Evolutionary conservation across 768 basidiomycete species (phyloP).

Genomic region (Leucocoprinus sp.): DNA sequence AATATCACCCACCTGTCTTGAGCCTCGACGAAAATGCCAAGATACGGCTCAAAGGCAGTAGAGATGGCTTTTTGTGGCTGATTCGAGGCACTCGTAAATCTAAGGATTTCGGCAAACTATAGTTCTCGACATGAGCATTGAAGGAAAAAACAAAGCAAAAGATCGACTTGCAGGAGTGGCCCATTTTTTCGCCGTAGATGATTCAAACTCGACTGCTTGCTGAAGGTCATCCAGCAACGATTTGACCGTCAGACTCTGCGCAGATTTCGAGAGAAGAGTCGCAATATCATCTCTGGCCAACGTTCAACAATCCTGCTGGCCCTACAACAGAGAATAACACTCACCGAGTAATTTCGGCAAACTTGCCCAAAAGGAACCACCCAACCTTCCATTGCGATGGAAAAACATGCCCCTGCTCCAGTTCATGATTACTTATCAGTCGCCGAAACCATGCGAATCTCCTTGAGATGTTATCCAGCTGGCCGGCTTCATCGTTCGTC

Average conservation of each 20-base stretch:
- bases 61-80: slow-evolving; percentile 66
- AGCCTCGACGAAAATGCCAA: slow-evolving; percentile 90
- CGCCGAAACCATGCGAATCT: slow-evolving; percentile 95
- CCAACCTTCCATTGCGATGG: slow-evolving; percentile 82
- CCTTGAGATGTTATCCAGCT: slow-evolving; percentile 88
- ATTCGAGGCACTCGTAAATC: slow-evolving; percentile 39
- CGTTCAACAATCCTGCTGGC: no score
- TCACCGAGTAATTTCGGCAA: slow-evolving; percentile 86
- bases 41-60: slow-evolving; percentile 87
- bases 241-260: slow-evolving; percentile 64
- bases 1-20: slow-evolving; percentile 77
- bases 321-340: no score
- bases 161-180: slow-evolving; percentile 54
- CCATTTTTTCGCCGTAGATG: slow-evolving; percentile 75
- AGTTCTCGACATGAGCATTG: background rate
- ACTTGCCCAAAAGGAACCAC: slow-evolving; percentile 74
- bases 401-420: slow-evolving; percentile 78
- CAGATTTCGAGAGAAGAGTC: slow-evolving; percentile 70
- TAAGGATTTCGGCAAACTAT: slow-evolving; percentile 62
- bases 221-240: slow-evolving; percentile 81
- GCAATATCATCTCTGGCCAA: slow-evolving; percentile 71
- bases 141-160: slow-evolving; percentile 1
- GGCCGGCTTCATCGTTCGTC: slow-evolving; percentile 89
- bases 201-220: slow-evolving; percentile 83
- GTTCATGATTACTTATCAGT: slow-evolving; percentile 75